These are phyloP conservation scores for Melampsora occidentalis DNA, from an alignment of 1,284 basidiomycete genomes.

Conservation along the genomic window DNA sequence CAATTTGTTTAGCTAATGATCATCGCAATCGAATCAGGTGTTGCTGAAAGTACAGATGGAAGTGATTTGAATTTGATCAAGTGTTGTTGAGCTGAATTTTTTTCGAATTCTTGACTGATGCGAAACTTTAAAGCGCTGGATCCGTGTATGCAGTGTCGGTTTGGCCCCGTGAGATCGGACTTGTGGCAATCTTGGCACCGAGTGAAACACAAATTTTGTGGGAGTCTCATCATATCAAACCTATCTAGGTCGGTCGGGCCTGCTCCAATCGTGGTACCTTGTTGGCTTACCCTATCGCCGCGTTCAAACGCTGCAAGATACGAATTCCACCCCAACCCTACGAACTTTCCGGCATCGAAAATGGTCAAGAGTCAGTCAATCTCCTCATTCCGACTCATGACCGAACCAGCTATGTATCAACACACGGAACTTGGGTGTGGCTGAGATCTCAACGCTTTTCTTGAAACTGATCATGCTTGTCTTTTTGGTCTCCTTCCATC, in stretches of 20 bases:
- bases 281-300: background rate
- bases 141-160: too few relatives aligned
- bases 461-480: background rate
- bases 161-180: too few relatives aligned
- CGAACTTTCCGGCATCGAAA: background rate
- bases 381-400: background rate
- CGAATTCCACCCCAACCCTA: background rate
- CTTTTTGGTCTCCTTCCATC: background rate
- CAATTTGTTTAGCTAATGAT: too few relatives aligned
- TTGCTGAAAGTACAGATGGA: background rate
- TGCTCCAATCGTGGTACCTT: background rate
- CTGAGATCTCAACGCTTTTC: background rate
- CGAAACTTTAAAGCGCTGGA: too few relatives aligned
- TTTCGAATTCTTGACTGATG: too few relatives aligned
- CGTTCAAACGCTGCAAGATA: background rate
- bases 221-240: conserved; percentile 1
- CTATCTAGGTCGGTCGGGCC: background rate
- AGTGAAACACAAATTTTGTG: background rate
- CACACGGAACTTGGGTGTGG: background rate
- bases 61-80: background rate
- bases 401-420: background rate
- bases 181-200: too few relatives aligned
- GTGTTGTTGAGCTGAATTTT: too few relatives aligned
- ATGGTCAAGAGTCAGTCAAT: conserved; percentile 13
- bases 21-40: background rate